These are phyloP conservation scores for Glomus cerebriforme DNA, from an alignment of 192 early-diverging fungal species.

Conservation along the genomic window DNA sequence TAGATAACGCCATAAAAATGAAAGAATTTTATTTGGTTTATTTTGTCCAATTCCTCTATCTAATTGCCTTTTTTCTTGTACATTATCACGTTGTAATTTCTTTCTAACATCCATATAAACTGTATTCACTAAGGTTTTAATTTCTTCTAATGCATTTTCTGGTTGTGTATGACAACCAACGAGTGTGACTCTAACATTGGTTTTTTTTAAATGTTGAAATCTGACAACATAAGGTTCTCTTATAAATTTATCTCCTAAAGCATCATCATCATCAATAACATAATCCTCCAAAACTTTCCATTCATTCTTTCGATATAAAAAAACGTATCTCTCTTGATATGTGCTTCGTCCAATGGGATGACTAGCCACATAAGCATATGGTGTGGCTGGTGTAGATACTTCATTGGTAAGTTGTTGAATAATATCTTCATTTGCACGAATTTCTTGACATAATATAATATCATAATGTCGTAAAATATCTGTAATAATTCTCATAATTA, in stretches of 20 bases:
- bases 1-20: background rate
- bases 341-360: slow-evolving; percentile 24
- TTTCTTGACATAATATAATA: slow-evolving; percentile 32
- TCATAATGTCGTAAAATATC: slow-evolving; percentile 29
- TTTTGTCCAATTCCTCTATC: background rate
- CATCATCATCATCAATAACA: slow-evolving; percentile 27
- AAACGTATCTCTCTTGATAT: slow-evolving; percentile 32
- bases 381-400: slow-evolving; percentile 13
- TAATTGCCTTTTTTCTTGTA: background rate
- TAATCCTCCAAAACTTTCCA: slow-evolving; percentile 31
- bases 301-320: slow-evolving; percentile 20
- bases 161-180: slow-evolving; percentile 35
- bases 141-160: slow-evolving; percentile 24
- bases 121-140: slow-evolving; percentile 8
- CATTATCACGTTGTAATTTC: background rate
- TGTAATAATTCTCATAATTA: slow-evolving; percentile 19
- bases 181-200: slow-evolving; percentile 14
- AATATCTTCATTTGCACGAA: slow-evolving; percentile 10
- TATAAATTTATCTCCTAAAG: slow-evolving; percentile 27
- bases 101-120: slow-evolving; percentile 26
- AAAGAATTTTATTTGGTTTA: background rate
- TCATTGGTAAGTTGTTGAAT: background rate
- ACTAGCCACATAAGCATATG: slow-evolving; percentile 25
- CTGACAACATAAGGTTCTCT: slow-evolving; percentile 27
- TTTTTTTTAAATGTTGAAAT: slow-evolving; percentile 24